Evolutionary conservation across 305 asterid species (phyloP).

Genomic region (Solanum chacoense): DNA sequence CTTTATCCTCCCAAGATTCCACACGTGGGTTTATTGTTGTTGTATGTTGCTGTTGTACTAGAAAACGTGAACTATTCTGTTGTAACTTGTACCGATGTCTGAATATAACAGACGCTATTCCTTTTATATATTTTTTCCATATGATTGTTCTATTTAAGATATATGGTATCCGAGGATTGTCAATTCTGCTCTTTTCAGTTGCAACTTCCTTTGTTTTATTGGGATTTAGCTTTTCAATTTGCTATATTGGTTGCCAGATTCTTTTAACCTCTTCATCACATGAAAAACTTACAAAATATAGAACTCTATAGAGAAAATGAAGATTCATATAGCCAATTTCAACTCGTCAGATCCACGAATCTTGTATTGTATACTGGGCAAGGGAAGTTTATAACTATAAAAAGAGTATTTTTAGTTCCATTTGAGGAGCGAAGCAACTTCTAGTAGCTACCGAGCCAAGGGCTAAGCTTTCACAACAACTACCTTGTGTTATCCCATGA

Average conservation of each 20-base stretch:
- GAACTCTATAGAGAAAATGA: not conserved
- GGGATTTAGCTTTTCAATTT: too few species aligned
- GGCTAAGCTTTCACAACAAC: not conserved
- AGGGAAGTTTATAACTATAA: not conserved
- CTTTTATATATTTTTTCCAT: not conserved
- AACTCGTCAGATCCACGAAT: not conserved
- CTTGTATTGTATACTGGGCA: not conserved
- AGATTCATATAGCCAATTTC: not conserved
- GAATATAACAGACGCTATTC: not conserved
- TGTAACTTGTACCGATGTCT: not conserved
- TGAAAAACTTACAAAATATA: too few species aligned
- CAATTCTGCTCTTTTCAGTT: too few species aligned
- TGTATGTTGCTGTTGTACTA: not conserved
- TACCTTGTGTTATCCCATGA: not conserved
- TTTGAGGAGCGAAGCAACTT: not conserved
- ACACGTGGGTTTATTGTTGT: not conserved
- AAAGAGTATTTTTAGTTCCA: not conserved
- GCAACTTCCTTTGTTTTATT: too few species aligned
- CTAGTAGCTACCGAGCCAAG: not conserved
- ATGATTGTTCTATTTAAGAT: not conserved
- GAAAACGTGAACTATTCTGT: not conserved
- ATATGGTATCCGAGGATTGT: not conserved
- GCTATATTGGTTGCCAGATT: too few species aligned
- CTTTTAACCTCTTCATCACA: too few species aligned
- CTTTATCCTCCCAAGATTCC: not conserved